Conservation (phyloP, 2,329 filamentous ascomycete genomes). For the Sclerotinia subarctica region DNA sequence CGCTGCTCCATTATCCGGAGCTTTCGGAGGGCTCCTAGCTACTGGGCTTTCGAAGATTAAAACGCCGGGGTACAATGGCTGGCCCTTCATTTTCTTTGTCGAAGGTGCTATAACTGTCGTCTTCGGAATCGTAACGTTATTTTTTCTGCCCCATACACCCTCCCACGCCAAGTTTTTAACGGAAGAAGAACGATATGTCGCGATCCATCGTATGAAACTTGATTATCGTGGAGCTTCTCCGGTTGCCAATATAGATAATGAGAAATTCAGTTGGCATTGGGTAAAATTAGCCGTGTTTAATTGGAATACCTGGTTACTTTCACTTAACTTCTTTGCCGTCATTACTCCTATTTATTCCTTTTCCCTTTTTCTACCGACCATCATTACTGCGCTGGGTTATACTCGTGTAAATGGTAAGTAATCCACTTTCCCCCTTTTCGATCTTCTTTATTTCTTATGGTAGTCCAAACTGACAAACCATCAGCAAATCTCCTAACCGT, state of each 20-base stretch:
- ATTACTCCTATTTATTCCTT: conserved; percentile 40
- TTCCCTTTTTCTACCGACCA: conserved; percentile 44
- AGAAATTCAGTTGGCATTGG: conserved; percentile 21
- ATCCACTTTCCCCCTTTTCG: not conserved
- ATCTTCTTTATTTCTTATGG: not conserved
- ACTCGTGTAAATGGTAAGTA: conserved; percentile 32
- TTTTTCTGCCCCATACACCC: conserved; percentile 17
- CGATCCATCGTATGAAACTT: conserved; percentile 19
- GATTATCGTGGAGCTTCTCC: conserved; percentile 12
- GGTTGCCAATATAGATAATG: not conserved
- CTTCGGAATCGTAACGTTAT: conserved; percentile 10
- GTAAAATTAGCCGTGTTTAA: conserved; percentile 17
- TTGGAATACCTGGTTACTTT: conserved; percentile 19
- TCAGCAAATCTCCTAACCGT: conserved; percentile 48
- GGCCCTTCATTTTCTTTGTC: conserved; percentile 21
- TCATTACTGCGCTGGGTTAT: conserved; percentile 52
- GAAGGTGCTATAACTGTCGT: conserved; percentile 15
- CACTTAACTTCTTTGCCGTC: conserved; percentile 15
- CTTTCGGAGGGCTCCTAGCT: conserved; percentile 69
- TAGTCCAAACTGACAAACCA: conserved; percentile 36
- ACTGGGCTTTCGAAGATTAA: conserved; percentile 42
- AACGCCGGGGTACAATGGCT: conserved; percentile 11
- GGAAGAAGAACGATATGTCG: conserved; percentile 6
- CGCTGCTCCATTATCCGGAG: conserved; percentile 75
- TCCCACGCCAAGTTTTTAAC: conserved; percentile 14